Evolutionary conservation across 192 early-diverging fungal species (phyloP).

Genomic region (Linnemannia schmuckeri): DNA sequence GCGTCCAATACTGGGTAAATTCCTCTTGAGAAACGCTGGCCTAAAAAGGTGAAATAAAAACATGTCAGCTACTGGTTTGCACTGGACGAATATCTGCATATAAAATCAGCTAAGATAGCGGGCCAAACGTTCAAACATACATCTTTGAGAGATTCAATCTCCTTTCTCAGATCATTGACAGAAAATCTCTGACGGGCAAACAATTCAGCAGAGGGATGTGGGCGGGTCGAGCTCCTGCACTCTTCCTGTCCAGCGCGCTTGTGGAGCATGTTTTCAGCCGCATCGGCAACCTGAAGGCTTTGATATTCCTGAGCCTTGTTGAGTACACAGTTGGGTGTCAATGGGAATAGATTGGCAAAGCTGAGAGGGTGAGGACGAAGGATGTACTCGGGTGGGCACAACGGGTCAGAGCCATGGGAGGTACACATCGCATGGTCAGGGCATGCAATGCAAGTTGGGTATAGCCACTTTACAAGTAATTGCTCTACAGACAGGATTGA

Average conservation of each 20-base stretch:
- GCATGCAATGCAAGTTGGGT: constrained; percentile 58
- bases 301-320: constrained; percentile 45
- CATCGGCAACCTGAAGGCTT: constrained; percentile 38
- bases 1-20: constrained; percentile 50
- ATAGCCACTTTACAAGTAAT: constrained; percentile 17
- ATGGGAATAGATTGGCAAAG: constrained; percentile 41
- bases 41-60: constrained; percentile 17
- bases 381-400: constrained; percentile 39
- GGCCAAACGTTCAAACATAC: constrained; percentile 26
- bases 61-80: background rate
- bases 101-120: background rate
- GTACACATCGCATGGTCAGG: constrained; percentile 46
- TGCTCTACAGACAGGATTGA: background rate
- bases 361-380: constrained; percentile 38
- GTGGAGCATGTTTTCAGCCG: constrained; percentile 30
- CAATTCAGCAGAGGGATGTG: constrained; percentile 14
- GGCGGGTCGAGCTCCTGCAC: constrained; percentile 17
- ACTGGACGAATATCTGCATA: background rate
- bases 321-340: constrained; percentile 42
- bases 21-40: constrained; percentile 34
- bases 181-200: constrained; percentile 24
- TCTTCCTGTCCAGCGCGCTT: constrained; percentile 37
- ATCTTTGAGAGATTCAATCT: constrained; percentile 34
- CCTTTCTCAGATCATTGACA: constrained; percentile 18
- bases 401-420: background rate